Base-by-base conservation (phyloP, 2,329 filamentous ascomycete species). In the Cercospora berteroae region DNA sequence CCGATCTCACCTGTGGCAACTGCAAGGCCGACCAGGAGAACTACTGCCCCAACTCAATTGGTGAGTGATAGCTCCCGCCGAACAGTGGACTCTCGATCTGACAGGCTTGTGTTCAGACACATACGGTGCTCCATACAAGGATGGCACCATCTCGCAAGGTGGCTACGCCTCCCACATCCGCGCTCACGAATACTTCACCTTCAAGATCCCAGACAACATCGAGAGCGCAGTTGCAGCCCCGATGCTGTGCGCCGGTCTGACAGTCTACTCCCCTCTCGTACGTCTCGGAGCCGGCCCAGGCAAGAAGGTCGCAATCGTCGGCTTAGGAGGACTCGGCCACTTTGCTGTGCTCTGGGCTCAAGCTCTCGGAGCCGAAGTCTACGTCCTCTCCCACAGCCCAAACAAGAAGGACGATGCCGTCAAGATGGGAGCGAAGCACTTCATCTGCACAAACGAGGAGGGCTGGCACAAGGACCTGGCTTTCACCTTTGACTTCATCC, bases 171-270 rank as follows among this genome's bases (percentile, higher is more conserved):
- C 85, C 63, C 87, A 92, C 76, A 85, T 92, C 20, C 85, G 90
- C 71, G 87, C 89, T 0, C 90, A 94, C 79, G 90, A 94, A 80
- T 90, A 93, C 82, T 94, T 86, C 75, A 84, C 84, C 18, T 88
- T 88, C 80, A 90, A 90, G 75, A 94, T 96, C 70, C 93, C 92
- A 39, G 91, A 93, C 33, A 87, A 83, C 62, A 85, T 96, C 56
- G 78, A 83, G 70, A 82, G 79, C 67, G 77, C 78, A 25, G 80
- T 89, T 60, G 91, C 89, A 1, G 92, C 91, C 9, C 74, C 74
- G 18, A 93, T 94, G 90, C 85, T 95, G 72, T 96, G 93, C 79
- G 93, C 91, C 48, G 93, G 93, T 70, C 84, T 96, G 71, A 96
- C 93, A 3, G 88, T 88, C 67, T 96, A 89, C 82, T 90, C 87